Evolutionary conservation across 2,329 filamentous ascomycete genomes (phyloP), one percentile per base, ranked within the genome.

Genomic region (Xylaria sp.): DNA sequence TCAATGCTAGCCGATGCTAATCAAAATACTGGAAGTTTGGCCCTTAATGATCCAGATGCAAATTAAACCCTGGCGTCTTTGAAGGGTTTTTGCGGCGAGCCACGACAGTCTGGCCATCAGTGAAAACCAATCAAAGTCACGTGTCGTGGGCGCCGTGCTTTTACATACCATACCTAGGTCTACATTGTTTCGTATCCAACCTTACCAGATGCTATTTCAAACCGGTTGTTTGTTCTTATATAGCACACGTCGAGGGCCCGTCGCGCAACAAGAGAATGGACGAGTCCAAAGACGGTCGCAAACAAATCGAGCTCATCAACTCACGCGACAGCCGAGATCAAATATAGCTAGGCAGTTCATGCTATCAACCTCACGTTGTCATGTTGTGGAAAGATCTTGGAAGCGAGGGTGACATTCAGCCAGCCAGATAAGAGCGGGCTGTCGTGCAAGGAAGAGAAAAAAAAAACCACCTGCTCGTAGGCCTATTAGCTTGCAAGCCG

Each of bases 1-100:
- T 69, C 69, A 15, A 62, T 71, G 63, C 15, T 67, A 39, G 56
- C 45, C 5, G 58, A 63, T 36, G 29, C 63, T 54, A 44, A 60
- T 45, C 42, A 38, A 49, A 56, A 38, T 29, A 15, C 50, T 17
- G 50, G 33, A 45, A 58, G 33, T 42, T 45, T 54, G 42, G 42
- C 56, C 39, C 36, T 29, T 20, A 45, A 29, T 25, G 51, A 62
- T 31, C 33, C 55, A 39, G 27, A 29, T 50, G 56, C 38, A 55
- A 60, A 47, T 31, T 61, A 39, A 62, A 49, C 33, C 29, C 29
- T n/a, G 31, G 27, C 22, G 22, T 36, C 20, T 39, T 60, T 47
- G 44, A 61, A 55, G 45, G 55, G 51, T 56, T 42, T 57, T 55
- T 55, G 25, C 45, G 44, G 29, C 17, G 47, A 55, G 22, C 53